Conservation (phyloP, 768 basidiomycete genomes). For the Xerocomellus amylosporus region DNA sequence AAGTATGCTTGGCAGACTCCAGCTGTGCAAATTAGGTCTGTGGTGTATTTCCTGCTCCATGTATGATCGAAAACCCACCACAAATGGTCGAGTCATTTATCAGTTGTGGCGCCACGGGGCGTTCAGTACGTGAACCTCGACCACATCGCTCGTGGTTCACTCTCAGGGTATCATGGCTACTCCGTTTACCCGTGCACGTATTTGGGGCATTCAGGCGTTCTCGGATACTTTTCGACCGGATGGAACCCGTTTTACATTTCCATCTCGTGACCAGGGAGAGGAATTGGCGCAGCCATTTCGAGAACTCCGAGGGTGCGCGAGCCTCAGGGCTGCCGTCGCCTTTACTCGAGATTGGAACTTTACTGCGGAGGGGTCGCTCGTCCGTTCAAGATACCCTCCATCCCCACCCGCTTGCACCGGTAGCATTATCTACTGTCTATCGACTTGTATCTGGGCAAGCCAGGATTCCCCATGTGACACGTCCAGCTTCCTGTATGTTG, state of each 20-base stretch:
- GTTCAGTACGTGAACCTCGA: too few relatives aligned
- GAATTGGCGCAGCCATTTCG: not conserved
- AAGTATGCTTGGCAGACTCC: too few relatives aligned
- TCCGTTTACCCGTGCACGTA: not conserved
- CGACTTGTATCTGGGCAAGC: constrained; percentile 4
- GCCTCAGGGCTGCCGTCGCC: too few relatives aligned
- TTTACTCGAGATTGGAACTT: too few relatives aligned
- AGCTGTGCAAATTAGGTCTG: not conserved
- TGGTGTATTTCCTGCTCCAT: not conserved
- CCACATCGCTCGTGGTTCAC: not conserved
- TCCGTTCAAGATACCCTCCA: not conserved
- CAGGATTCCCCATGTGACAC: not conserved
- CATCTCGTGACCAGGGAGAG: too few relatives aligned
- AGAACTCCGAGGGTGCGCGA: too few relatives aligned
- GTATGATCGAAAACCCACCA: not conserved
- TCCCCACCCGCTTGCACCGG: not conserved
- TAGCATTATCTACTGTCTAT: constrained; percentile 3
- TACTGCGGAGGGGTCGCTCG: not conserved
- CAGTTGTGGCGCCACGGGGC: too few relatives aligned
- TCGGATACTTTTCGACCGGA: not conserved
- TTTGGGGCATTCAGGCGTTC: not conserved
- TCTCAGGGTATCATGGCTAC: not conserved
- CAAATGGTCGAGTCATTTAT: not conserved
- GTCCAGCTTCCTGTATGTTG: not conserved
- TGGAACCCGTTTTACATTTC: too few relatives aligned